Evolutionary conservation across 805 yeast species (phyloP), one percentile per base, ranked within the genome.

Genomic region (Saturnispora kantuleensis): DNA sequence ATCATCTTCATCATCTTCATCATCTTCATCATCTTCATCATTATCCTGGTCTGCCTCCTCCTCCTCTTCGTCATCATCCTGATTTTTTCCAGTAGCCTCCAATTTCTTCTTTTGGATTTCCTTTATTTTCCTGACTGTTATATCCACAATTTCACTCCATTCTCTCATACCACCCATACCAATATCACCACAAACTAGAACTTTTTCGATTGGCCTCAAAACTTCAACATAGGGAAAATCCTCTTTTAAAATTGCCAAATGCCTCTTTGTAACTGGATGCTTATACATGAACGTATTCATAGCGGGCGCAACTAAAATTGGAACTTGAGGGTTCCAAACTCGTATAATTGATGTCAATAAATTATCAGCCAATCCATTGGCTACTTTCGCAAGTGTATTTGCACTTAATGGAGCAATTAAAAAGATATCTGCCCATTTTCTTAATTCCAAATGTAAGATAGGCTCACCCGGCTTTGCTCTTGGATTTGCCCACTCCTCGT

Each of bases 141-240:
- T 78, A 58, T 88, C 94, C 15, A 88, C 96, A 54, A 93, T 82
- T 60, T 89, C 97, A 60, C 86, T 84, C 78, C 94, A 87, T 55
- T 93, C 97, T 81, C 89, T 83, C 97, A 93, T 93, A 44, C 98
- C 97, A 40, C 98, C 97, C 87, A 93, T 84, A n/a, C 97, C 97
- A 46, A 93, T 88, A 55, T 90, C 97, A 49, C 98, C 97, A 66
- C 89, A 87, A 35, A 46, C 95, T 87, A 57, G 84, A 79, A 90
- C 95, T 63, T 90, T 90, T 62, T 90, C 98, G 18, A 88, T 87
- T 0, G 98, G 98, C 60, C 81, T 83, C 58, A 93, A 71, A n/a
- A 90, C 78, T 52, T 87, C 95, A 50, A 90, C 81, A 90, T 94
- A 90, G 31, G 90, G 86, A 93, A 93, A 89, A 52, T 88, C 96